Evolutionary conservation across 23 red algal genomes (phyloP).

Genomic region (Gracilaria caudata): DNA sequence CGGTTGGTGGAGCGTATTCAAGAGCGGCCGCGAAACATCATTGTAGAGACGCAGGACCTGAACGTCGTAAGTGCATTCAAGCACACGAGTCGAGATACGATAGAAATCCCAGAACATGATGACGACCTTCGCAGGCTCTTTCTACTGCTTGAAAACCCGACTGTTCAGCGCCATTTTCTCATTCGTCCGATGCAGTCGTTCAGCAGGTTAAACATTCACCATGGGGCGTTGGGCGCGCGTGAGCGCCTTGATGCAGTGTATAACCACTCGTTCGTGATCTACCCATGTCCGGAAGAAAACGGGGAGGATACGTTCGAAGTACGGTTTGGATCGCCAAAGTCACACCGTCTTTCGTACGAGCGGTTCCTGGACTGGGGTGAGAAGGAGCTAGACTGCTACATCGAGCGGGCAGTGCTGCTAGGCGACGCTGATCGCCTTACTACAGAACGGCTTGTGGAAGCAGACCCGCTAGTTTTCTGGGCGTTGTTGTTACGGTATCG

Average conservation of each 20-base stretch:
- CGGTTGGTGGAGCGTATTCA: not conserved
- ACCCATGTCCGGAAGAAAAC: not conserved
- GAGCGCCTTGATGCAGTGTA: slow-evolving; percentile 2
- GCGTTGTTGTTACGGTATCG: slow-evolving; percentile 1
- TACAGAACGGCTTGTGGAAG: not conserved
- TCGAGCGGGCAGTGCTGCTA: slow-evolving; percentile 4
- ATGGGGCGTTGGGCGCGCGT: not conserved
- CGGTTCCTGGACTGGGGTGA: slow-evolving; percentile 15
- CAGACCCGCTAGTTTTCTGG: slow-evolving; percentile 9
- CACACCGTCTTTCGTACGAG: slow-evolving; percentile 2
- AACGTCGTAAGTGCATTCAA: not conserved
- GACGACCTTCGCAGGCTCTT: not conserved
- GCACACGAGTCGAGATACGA: not conserved
- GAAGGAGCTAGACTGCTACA: slow-evolving; percentile 16
- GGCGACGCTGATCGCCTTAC: not conserved
- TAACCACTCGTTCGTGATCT: not conserved
- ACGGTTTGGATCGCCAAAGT: not conserved
- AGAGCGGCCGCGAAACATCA: not conserved
- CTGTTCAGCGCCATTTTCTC: not conserved
- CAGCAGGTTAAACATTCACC: not conserved
- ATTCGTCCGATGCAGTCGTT: not conserved
- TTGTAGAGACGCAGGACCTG: not conserved
- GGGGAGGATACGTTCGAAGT: not conserved
- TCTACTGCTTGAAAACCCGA: not conserved
- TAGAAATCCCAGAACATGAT: not conserved